phyloP scores from a whole-genome alignment of 768 basidiomycete species.

The Naganishia onofrii region DNA sequence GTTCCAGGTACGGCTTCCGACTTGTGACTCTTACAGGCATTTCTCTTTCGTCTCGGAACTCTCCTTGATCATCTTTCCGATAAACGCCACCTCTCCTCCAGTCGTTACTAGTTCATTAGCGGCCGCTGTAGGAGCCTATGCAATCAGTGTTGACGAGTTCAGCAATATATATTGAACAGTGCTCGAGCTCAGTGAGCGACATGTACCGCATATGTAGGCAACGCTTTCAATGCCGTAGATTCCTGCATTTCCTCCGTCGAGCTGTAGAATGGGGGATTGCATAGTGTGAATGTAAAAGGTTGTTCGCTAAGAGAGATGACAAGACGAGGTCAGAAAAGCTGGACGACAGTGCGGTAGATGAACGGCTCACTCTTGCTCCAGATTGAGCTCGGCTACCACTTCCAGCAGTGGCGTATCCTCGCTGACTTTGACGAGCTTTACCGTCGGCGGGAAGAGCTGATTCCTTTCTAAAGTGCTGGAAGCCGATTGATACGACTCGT shows the following conservation, averaged over 20 bases:
- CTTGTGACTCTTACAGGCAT: slow-evolving; percentile 59
- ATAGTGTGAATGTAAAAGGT: slow-evolving; percentile 75
- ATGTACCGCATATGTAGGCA: slow-evolving; percentile 63
- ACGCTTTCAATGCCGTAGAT: slow-evolving; percentile 65
- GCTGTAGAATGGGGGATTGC: slow-evolving; percentile 94
- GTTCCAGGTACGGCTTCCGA: background rate
- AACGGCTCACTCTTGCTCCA: background rate
- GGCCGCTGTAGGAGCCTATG: slow-evolving; percentile 71
- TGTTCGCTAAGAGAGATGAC: background rate
- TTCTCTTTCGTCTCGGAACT: slow-evolving; percentile 58
- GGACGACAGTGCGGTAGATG: slow-evolving; percentile 35
- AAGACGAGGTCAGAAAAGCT: slow-evolving; percentile 34
- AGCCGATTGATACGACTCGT: slow-evolving; percentile 62
- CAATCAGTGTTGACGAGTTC: background rate
- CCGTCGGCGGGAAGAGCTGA: slow-evolving; percentile 53
- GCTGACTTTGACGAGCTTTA: background rate
- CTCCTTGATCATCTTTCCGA: slow-evolving; percentile 72
- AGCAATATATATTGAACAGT: background rate
- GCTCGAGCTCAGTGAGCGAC: too few relatives aligned
- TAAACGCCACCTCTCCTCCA: slow-evolving; percentile 81
- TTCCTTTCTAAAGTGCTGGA: slow-evolving; percentile 63
- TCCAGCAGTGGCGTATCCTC: background rate
- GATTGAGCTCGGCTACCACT: background rate
- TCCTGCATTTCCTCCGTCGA: slow-evolving; percentile 65
- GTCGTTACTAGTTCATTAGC: slow-evolving; percentile 81